Percentiles rank a stretch among this genome's conserved stretches.
Conservation (phyloP, 2,329 filamentous ascomycete species). For the Pseudogymnoascus sp. region DNA sequence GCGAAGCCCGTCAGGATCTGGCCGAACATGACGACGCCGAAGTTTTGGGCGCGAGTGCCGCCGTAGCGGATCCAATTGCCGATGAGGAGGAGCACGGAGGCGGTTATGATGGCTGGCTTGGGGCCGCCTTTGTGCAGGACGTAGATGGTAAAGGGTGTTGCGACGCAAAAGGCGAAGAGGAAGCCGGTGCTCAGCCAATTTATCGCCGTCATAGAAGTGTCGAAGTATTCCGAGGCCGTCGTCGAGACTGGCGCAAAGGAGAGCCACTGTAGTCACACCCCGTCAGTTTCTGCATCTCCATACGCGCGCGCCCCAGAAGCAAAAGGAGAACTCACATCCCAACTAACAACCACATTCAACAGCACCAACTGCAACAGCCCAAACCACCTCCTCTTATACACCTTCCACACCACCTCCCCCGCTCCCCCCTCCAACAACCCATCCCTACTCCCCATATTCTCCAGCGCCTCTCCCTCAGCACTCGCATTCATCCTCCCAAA, state of each 20-base stretch:
- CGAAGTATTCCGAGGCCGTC: conserved; percentile 67
- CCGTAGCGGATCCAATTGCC: conserved; percentile 92
- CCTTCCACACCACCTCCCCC: conserved; percentile 34
- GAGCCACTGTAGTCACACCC: conserved; percentile 60
- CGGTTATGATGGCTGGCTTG: conserved; percentile 65
- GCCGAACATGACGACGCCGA: conserved; percentile 76
- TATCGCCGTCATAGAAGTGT: conserved; percentile 64
- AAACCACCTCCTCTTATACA: conserved; percentile 85
- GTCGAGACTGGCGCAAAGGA: conserved; percentile 80
- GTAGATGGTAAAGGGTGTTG: conserved; percentile 66
- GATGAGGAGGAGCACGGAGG: conserved; percentile 64
- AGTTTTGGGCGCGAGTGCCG: conserved; percentile 52
- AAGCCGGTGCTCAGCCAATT: conserved; percentile 92
- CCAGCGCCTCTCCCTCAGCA: conserved; percentile 6
- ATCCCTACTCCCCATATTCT: background rate
- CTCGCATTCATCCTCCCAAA: background rate
- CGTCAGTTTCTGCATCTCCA: background rate
- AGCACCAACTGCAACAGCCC: conserved; percentile 76
- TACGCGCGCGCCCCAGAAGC: background rate
- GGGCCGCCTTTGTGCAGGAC: conserved; percentile 70
- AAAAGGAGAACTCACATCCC: conserved; percentile 65
- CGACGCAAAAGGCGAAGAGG: conserved; percentile 71
- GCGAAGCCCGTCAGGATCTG: conserved; percentile 84
- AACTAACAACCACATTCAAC: conserved; percentile 87
- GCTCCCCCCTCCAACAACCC: conserved; percentile 1